Conservation (phyloP, 805 yeast genomes). For the Yamadazyma takamatsuzukensis region DNA sequence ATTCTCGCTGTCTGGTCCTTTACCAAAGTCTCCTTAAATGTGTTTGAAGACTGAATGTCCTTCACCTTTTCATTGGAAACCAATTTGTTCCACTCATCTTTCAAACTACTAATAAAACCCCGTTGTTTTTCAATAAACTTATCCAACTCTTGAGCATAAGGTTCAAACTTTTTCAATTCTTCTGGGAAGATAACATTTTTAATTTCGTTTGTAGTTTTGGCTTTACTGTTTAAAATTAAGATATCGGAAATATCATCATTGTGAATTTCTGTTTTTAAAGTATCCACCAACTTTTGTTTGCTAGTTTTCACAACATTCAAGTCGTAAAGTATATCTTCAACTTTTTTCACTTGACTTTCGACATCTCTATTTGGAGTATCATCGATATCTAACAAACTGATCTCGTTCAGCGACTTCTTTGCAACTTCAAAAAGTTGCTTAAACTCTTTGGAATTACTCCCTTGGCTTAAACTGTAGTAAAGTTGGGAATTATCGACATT, state of each 20-base stretch:
- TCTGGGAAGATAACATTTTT: conserved; percentile 54
- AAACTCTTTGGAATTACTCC: conserved; percentile 40
- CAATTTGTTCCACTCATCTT: conserved; percentile 27
- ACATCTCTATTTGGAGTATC: conserved; percentile 28
- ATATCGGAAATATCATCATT: conserved; percentile 81
- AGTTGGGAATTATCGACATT: conserved; percentile 25
- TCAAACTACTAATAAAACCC: conserved; percentile 34
- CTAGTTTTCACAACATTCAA: conserved; percentile 63
- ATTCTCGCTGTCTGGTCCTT: conserved; percentile 30
- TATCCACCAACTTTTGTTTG: conserved; percentile 55
- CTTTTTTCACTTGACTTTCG: conserved; percentile 36
- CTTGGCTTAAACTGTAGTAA: conserved; percentile 32
- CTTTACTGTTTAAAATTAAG: conserved; percentile 59
- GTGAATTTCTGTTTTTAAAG: conserved; percentile 66
- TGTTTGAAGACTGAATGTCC: conserved; percentile 42
- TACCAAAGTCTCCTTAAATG: conserved; percentile 31
- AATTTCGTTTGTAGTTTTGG: conserved; percentile 54
- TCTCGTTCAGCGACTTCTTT: conserved; percentile 19
- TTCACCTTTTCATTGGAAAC: conserved; percentile 25
- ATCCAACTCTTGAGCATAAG: conserved; percentile 62
- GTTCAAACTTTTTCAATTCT: conserved; percentile 74
- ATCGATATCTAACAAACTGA: conserved; percentile 68
- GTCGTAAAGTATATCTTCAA: conserved; percentile 58
- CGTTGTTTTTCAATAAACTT: conserved; percentile 66
- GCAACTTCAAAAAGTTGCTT: conserved; percentile 22